These are phyloP conservation scores for Smithsoniella earleae DNA, from an alignment of 163 green algal species.

Conservation along the genomic window DNA sequence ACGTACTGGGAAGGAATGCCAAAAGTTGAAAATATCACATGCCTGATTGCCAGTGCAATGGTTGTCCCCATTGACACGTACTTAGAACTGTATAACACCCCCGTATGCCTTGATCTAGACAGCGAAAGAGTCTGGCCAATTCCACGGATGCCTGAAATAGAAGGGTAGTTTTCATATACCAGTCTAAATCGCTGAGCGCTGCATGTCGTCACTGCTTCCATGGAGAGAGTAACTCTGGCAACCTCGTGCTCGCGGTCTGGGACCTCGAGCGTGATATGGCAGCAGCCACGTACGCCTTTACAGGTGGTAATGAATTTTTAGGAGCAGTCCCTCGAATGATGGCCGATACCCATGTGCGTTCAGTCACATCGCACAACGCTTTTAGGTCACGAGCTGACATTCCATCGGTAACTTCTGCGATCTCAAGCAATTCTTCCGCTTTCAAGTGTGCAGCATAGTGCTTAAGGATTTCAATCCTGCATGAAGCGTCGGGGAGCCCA, in stretches of 20 bases:
- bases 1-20: slow-evolving; percentile 29
- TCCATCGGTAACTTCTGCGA: slow-evolving; percentile 52
- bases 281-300: slow-evolving; percentile 8
- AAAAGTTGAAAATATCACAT: slow-evolving; percentile 4
- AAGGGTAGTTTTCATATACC: no score
- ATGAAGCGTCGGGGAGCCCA: slow-evolving; percentile 56
- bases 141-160: background rate
- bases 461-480: slow-evolving; percentile 59
- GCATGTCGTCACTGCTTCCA: no score
- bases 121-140: slow-evolving; percentile 17
- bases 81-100: slow-evolving; percentile 11
- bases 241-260: no score
- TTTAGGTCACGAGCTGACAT: slow-evolving; percentile 76
- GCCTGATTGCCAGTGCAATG: background rate
- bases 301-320: slow-evolving; percentile 29
- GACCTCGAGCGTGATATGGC: no score
- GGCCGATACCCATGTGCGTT: slow-evolving; percentile 76
- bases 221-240: no score
- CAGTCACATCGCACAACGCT: slow-evolving; percentile 53
- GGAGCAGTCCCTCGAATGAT: slow-evolving; percentile 40
- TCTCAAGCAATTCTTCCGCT: slow-evolving; percentile 33
- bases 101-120: background rate
- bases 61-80: background rate
- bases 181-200: no score
- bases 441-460: slow-evolving; percentile 73